phyloP scores from a whole-genome alignment of 2,329 filamentous ascomycete species.

The Penicillium sp. region DNA sequence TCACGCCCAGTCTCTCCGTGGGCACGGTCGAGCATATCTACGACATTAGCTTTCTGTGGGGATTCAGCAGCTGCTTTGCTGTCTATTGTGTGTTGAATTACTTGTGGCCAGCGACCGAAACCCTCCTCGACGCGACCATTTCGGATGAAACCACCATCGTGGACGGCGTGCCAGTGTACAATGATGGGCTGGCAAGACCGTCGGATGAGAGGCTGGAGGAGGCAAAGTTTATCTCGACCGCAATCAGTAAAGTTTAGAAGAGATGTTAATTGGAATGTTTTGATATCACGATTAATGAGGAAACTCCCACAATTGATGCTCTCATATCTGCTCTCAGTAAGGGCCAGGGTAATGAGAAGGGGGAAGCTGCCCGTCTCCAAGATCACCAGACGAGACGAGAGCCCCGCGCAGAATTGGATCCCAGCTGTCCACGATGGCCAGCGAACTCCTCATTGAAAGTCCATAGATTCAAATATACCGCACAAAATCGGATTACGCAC shows the following conservation, averaged over 20 bases:
- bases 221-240: not conserved
- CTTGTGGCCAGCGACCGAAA: not conserved
- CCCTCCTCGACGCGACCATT: not conserved
- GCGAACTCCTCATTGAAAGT: too few relatives aligned
- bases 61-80: not conserved
- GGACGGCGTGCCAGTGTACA: not conserved
- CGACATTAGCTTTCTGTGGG: not conserved
- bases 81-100: not conserved
- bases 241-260: not conserved
- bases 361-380: too few relatives aligned
- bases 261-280: too few relatives aligned
- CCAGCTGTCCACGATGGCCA: too few relatives aligned
- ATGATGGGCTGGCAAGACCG: not conserved
- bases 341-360: too few relatives aligned
- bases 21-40: not conserved
- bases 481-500: too few relatives aligned
- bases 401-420: too few relatives aligned
- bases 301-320: too few relatives aligned
- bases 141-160: not conserved
- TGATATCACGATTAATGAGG: too few relatives aligned
- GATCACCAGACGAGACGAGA: too few relatives aligned
- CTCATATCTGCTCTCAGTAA: too few relatives aligned
- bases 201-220: not conserved
- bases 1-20: conserved; percentile 8
- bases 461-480: too few relatives aligned